These are phyloP conservation scores for Penicillium egyptiacum DNA, from an alignment of 495 filamentous ascomycete species.

Conservation along the genomic window DNA sequence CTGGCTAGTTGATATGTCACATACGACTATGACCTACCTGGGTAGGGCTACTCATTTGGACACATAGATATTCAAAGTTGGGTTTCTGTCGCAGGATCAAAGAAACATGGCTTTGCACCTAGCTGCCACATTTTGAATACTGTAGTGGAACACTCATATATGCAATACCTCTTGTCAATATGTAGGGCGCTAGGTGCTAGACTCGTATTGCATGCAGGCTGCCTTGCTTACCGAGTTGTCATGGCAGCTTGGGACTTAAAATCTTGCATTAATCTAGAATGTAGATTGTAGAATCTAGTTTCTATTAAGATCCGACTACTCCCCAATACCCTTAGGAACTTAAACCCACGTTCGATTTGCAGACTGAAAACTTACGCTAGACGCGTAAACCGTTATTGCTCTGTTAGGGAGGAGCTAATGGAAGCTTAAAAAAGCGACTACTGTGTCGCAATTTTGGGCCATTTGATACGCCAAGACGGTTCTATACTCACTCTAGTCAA, in stretches of 20 bases:
- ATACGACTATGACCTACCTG: neutral
- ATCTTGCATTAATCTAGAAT: neutral
- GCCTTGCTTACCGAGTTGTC: neutral
- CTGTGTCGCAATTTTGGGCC: neutral
- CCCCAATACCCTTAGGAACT: neutral
- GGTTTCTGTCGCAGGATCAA: neutral
- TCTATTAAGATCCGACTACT: neutral
- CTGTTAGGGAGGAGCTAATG: neutral
- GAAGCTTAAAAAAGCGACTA: neutral
- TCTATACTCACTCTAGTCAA: neutral
- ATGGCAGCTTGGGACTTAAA: neutral
- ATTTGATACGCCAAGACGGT: neutral
- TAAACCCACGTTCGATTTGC: neutral
- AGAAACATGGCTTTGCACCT: neutral
- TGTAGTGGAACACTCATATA: neutral
- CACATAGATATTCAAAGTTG: neutral
- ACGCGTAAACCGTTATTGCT: neutral
- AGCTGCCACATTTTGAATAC: neutral
- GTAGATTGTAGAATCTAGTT: neutral
- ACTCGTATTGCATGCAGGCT: neutral
- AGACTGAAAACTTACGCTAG: neutral
- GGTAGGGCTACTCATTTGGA: neutral
- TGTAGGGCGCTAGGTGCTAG: slow-evolving; percentile 1
- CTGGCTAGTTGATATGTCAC: slow-evolving; percentile 1
- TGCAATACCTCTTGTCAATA: neutral